Base-by-base conservation (phyloP, 345 rosid genomes). In the Camelina hispida region DNA sequence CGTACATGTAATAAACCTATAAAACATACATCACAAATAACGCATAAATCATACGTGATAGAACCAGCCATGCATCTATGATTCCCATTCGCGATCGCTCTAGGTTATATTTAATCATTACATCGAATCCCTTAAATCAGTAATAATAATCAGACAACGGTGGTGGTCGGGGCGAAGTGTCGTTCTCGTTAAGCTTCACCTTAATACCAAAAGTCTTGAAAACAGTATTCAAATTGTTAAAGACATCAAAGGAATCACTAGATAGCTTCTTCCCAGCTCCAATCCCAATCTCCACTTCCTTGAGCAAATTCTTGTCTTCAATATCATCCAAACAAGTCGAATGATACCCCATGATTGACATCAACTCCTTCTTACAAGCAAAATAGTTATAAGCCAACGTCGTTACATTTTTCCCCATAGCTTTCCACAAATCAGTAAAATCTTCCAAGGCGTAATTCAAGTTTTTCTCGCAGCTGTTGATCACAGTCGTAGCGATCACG, bases 251-350 rank as follows among this genome's bases (percentile, higher is more conserved):
- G 2, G 66, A 13, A 23, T 68, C 58, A 67, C 78, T 68, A 0
- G 55, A 35, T 47, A 73, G 69, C 18, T 79, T 79, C 71, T 68
- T 79, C 50, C 78, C 78, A 43, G 23, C 9, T n/a, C 70, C 74
- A 56, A 79, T 61, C 13, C 81, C 81, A 62, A 2, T 14, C 62
- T 56, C 78, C 16, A 73, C 74, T 68, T 79, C 78, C 10, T 61
- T 62, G 7, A 28, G 16, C 69, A 72, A n/a, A 46, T 18, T 56
- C 61, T 73, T 68, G 5, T 79, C 77, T 32, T 72, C 63, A 23
- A 79, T 79, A 68, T 79, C 78, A 61, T 79, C 81, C 32, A 79
- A 53, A 68, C 81, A 79, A 13, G 74, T 73, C 16, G 61, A 73
- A 12, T 79, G 78, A 25, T 73, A 73, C 1, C 70, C 74, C 70